Percentiles rank a stretch among this genome's conserved stretches.
phyloP scores from a whole-genome alignment of 768 basidiomycete species.

The Mrakia frigida region DNA sequence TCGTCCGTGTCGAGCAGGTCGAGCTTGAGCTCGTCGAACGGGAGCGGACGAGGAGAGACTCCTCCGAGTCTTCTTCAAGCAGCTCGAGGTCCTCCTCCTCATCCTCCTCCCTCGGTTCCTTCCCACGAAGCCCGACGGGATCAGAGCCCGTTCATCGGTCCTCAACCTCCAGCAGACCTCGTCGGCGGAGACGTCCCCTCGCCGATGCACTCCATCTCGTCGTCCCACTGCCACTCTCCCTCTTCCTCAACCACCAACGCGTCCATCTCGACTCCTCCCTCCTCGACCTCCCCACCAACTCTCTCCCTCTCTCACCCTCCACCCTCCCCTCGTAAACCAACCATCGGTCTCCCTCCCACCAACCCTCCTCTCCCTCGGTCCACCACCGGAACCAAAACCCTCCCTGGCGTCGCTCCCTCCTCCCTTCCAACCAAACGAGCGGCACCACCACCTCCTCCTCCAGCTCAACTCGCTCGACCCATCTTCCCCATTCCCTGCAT shows the following conservation, averaged over 20 bases:
- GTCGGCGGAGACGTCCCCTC: not conserved
- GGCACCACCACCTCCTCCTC: not conserved
- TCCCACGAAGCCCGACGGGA: not conserved
- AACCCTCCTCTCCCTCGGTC: not conserved
- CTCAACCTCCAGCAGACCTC: not conserved
- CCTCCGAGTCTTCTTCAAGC: not conserved
- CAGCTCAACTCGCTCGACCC: not conserved
- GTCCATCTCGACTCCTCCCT: slow-evolving; percentile 1
- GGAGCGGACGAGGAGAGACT: not conserved
- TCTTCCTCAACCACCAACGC: not conserved
- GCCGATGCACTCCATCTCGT: slow-evolving; percentile 3
- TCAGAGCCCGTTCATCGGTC: slow-evolving; percentile 9
- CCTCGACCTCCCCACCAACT: slow-evolving; percentile 11
- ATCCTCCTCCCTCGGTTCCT: not conserved
- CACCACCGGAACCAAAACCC: not conserved
- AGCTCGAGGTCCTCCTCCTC: not conserved
- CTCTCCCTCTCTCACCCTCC: not conserved
- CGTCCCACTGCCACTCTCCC: not conserved
- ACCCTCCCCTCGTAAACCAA: not conserved
- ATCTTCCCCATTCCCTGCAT: slow-evolving; percentile 18
- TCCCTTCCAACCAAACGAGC: not conserved
- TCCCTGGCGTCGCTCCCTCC: not conserved
- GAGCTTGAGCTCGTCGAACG: slow-evolving; percentile 1
- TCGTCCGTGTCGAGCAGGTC: not conserved
- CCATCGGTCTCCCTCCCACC: not conserved